These are phyloP conservation scores for Tuber melanosporum DNA, from an alignment of 495 filamentous ascomycete species.

Conservation along the genomic window DNA sequence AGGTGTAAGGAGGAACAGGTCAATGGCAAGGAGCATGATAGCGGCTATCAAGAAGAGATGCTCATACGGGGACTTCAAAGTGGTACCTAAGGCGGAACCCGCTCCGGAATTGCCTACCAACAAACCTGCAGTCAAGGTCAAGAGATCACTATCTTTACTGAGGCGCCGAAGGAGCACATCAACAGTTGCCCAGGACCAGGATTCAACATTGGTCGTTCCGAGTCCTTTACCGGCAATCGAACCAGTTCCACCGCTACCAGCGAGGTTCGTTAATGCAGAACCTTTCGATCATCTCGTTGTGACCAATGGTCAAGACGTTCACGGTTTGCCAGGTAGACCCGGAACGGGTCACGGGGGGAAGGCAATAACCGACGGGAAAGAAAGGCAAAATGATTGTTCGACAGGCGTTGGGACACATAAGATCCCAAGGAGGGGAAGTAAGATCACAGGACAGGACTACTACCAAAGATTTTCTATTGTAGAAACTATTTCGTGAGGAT, in stretches of 20 bases:
- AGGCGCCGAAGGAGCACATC: constrained; percentile 32
- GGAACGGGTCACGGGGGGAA: background rate
- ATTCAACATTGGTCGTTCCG: background rate
- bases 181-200: constrained; percentile 3
- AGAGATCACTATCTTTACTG: constrained; percentile 23
- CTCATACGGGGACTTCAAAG: constrained; percentile 33
- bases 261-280: background rate
- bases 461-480: constrained; percentile 32
- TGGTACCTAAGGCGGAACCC: background rate
- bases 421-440: constrained; percentile 18
- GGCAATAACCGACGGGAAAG: background rate
- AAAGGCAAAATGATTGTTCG: background rate
- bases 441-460: constrained; percentile 35
- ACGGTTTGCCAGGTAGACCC: background rate
- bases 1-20: constrained; percentile 5
- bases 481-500: background rate
- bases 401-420: background rate
- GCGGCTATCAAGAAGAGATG: constrained; percentile 32
- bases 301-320: background rate
- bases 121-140: constrained; percentile 1
- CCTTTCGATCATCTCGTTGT: background rate
- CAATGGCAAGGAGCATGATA: constrained; percentile 20
- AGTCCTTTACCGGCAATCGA: constrained; percentile 12
- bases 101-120: background rate
- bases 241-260: constrained; percentile 26